Conservation (phyloP, 257 asterid species). For the Penstemon davidsonii region DNA sequence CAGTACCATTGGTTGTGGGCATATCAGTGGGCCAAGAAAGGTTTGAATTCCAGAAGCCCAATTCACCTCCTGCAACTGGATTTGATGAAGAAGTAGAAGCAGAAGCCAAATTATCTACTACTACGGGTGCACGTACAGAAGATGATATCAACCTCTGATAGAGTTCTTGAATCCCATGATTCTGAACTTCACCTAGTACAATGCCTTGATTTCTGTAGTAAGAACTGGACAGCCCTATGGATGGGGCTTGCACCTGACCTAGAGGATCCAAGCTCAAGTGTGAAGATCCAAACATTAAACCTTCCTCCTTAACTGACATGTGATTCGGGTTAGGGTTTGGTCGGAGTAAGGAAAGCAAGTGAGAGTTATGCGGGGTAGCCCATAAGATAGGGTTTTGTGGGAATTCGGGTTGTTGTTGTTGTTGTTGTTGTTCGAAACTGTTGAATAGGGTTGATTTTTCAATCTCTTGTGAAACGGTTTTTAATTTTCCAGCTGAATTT, state of each 20-base stretch:
- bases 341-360: constrained; percentile 55
- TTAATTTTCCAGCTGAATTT: constrained; percentile 18
- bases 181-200: constrained; percentile 43
- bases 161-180: constrained; percentile 56
- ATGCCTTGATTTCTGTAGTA: constrained; percentile 47
- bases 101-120: constrained; percentile 26
- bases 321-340: constrained; percentile 34
- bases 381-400: constrained; percentile 45
- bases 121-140: constrained; percentile 9
- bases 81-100: constrained; percentile 42
- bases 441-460: constrained; percentile 40
- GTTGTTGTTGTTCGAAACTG: constrained; percentile 30
- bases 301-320: constrained; percentile 42
- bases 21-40: constrained; percentile 58
- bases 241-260: constrained; percentile 32
- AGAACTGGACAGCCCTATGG: constrained; percentile 30
- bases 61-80: constrained; percentile 51
- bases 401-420: constrained; percentile 16
- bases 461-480: constrained; percentile 33
- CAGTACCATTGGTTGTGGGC: constrained; percentile 51
- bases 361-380: constrained; percentile 53
- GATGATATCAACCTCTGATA: constrained; percentile 60
- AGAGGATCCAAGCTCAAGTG: constrained; percentile 36
- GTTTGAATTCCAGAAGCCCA: constrained; percentile 55
- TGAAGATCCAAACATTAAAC: constrained; percentile 27